A percentile compares a stretch with the other conserved stretches of the same genome.
These are phyloP conservation scores for Cladophialophora bantiana DNA, from an alignment of 2,329 filamentous ascomycete species.

Conservation along the genomic window DNA sequence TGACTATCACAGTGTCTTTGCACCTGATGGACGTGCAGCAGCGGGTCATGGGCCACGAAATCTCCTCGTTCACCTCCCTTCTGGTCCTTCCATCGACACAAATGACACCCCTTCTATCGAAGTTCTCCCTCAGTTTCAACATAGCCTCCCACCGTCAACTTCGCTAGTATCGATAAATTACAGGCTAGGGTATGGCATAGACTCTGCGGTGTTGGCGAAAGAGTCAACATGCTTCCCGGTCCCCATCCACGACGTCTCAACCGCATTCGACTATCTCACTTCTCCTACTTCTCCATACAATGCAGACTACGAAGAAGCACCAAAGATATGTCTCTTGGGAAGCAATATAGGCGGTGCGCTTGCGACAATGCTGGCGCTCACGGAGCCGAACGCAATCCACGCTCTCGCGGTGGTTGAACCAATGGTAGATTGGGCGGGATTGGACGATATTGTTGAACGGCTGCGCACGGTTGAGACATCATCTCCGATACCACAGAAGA, in stretches of 20 bases:
- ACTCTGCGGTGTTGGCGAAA: background rate
- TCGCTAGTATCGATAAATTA: constrained; percentile 53
- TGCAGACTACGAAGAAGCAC: constrained; percentile 14
- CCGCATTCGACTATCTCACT: constrained; percentile 37
- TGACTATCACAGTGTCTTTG: constrained; percentile 14
- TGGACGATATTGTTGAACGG: constrained; percentile 46
- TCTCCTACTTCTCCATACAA: constrained; percentile 32
- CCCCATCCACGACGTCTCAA: constrained; percentile 43
- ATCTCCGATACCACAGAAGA: constrained; percentile 19
- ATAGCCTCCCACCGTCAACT: constrained; percentile 44
- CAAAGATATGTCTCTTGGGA: constrained; percentile 43
- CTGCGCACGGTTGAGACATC: constrained; percentile 8
- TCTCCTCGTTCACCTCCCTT: constrained; percentile 49
- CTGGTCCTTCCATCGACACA: constrained; percentile 44
- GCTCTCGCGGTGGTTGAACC: constrained; percentile 46
- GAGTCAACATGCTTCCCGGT: constrained; percentile 36
- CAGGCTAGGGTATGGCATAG: constrained; percentile 43
- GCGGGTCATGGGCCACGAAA: constrained; percentile 32
- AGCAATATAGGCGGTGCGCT: constrained; percentile 51
- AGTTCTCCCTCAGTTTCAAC: constrained; percentile 37
- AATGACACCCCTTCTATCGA: background rate
- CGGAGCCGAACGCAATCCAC: constrained; percentile 46
- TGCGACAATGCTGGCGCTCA: constrained; percentile 53
- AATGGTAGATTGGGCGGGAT: constrained; percentile 43
- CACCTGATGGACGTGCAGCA: background rate